Conservation (phyloP, 495 filamentous ascomycete species). For the Daldinia loculata region DNA sequence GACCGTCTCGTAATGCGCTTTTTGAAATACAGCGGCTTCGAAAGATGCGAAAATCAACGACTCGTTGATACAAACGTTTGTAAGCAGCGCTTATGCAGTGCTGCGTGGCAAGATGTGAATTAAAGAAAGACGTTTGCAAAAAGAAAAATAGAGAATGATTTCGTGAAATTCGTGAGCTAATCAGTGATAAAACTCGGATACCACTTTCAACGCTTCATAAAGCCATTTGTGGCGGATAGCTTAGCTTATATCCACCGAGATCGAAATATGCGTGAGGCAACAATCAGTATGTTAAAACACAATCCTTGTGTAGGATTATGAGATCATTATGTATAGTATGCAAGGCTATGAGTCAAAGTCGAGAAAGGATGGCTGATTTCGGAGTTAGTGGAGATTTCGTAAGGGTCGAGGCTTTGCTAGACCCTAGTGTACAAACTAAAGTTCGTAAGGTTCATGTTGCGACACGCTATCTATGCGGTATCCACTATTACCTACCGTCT, state of each 20-base stretch:
- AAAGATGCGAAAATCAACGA: slow-evolving; percentile 10
- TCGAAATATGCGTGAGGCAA: neutral
- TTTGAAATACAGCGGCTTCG: slow-evolving; percentile 66
- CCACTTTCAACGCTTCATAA: slow-evolving; percentile 1
- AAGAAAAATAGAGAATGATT: neutral
- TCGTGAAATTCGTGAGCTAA: neutral
- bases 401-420: neutral
- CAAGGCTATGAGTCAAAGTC: slow-evolving; percentile 36
- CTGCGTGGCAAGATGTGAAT: slow-evolving; percentile 1
- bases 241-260: neutral
- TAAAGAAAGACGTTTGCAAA: neutral
- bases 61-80: slow-evolving; percentile 7
- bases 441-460: slow-evolving; percentile 10
- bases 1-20: slow-evolving; percentile 52
- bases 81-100: neutral
- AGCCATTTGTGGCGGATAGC: slow-evolving; percentile 26
- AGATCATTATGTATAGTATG: slow-evolving; percentile 7
- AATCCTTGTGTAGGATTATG: neutral
- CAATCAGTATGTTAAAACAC: neutral
- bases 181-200: neutral
- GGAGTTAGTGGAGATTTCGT: slow-evolving; percentile 14
- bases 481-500: neutral
- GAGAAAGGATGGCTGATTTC: slow-evolving; percentile 5
- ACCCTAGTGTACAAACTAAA: neutral
- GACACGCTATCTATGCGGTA: neutral